phyloP scores from a whole-genome alignment of 2,329 filamentous ascomycete genomes.

The Fusarium domesticum region DNA sequence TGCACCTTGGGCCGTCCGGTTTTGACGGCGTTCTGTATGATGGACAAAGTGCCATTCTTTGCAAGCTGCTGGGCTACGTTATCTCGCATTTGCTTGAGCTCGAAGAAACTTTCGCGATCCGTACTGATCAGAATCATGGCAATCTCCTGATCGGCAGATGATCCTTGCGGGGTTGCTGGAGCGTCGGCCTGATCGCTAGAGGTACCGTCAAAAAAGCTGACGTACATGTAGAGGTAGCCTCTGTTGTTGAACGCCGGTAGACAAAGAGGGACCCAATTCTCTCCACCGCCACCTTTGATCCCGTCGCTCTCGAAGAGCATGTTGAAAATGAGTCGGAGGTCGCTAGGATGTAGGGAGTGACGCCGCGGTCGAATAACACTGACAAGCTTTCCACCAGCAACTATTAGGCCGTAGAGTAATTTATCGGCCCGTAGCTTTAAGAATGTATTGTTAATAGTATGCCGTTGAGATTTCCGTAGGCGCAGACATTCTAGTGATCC shows the following conservation, averaged over 20 bases:
- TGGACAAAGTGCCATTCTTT: constrained; percentile 69
- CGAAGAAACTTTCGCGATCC: constrained; percentile 90
- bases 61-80: constrained; percentile 66
- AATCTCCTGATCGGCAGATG: constrained; percentile 70
- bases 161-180: constrained; percentile 60
- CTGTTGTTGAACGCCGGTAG: constrained; percentile 95
- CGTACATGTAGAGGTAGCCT: constrained; percentile 98
- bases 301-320: constrained; percentile 97
- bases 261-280: constrained; percentile 97
- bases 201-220: constrained; percentile 78
- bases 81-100: constrained; percentile 71
- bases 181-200: constrained; percentile 41
- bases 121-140: constrained; percentile 90
- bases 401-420: constrained; percentile 87
- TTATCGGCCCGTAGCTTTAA: constrained; percentile 73
- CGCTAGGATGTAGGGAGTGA: constrained; percentile 91
- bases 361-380: constrained; percentile 93
- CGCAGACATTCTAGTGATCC: constrained; percentile 92
- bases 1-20: constrained; percentile 68
- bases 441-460: constrained; percentile 81
- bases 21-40: constrained; percentile 69
- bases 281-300: constrained; percentile 83
- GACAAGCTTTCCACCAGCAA: constrained; percentile 87
- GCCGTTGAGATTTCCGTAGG: constrained; percentile 81
- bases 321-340: constrained; percentile 95